These are phyloP conservation scores for Microbotryum silenes-acaulis DNA, from an alignment of 1,284 basidiomycete species.

Conservation along the genomic window DNA sequence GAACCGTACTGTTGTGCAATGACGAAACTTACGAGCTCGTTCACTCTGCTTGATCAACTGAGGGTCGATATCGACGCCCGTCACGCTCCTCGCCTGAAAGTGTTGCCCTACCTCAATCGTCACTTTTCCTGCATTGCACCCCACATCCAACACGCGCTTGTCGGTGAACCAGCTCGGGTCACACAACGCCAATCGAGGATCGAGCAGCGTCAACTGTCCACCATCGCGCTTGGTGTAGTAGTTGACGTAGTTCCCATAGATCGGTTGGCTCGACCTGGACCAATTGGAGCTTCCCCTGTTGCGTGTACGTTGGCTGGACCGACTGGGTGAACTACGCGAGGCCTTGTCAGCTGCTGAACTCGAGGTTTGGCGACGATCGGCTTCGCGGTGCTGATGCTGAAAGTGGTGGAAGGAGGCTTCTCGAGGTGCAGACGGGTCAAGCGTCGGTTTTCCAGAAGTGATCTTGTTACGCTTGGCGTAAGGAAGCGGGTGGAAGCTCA, in stretches of 20 bases:
- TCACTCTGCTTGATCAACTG: constrained; percentile 61
- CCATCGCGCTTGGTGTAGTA: constrained; percentile 61
- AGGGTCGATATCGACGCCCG: constrained; percentile 73
- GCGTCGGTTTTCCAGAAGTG: no score
- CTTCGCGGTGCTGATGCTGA: no score
- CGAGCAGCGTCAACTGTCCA: constrained; percentile 49
- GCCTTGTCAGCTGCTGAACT: no score
- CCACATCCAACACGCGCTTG: constrained; percentile 63
- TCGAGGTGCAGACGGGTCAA: no score
- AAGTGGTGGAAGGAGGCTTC: no score
- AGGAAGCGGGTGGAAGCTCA: no score
- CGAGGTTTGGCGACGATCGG: no score
- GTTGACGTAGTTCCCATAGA: constrained; percentile 41
- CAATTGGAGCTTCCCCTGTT: no score
- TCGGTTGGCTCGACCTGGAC: background rate
- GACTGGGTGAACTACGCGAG: no score
- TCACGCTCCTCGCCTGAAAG: constrained; percentile 53
- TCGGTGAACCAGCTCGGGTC: constrained; percentile 50
- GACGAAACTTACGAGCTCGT: constrained; percentile 42
- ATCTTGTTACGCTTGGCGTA: no score
- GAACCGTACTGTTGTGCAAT: background rate
- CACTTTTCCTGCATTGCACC: constrained; percentile 74
- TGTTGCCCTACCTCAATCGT: constrained; percentile 69
- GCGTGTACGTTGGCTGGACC: no score
- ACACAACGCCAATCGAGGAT: constrained; percentile 57